Evolutionary conservation across 805 yeast species (phyloP), one percentile per base, ranked within the genome.

Genomic region (Dipodascopsis uninucleata): DNA sequence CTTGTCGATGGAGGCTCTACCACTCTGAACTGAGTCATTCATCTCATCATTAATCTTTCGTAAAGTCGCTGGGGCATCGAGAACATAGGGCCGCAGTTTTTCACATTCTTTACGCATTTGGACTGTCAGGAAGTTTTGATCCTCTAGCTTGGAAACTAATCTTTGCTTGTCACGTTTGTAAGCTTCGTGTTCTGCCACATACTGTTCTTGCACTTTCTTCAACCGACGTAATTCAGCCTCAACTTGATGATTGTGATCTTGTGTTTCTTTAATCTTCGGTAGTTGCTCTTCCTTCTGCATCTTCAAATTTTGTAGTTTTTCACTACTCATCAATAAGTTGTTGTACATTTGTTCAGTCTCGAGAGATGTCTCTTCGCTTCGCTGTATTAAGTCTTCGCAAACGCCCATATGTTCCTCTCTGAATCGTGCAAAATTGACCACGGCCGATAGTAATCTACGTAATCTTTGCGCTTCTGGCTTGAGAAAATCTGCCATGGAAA

Each of bases 381-480:
- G 68, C 59, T 71, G 66, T 23, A 82, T 77, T 21, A 83, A 67
- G 21, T 75, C 76, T 49, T 81, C 86, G 58, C 84, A 80, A 54
- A 82, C 88, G 20, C 70, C 72, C 61, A 81, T 75, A 47, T 84
- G 79, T 53, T 81, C 86, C 56, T 85, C 94, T 54, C 95, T 73
- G 58, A 84, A 87, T 45, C 90, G 68, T 1, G 94, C 94, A 70
- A 78, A 88, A 61, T 88, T 88, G 18, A 87, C 83, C 39, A 87
- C 79, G 0, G 93, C 93, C 60, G 95, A 85, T 22, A 87, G 63
- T 17, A 86, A 71, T 36, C 90, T 68, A 50, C 79, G 68, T 1
- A 78, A 71, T 46, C 95, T 69, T 29, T 62, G 64, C 0, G 84
- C 69, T n/a, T 87, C 95, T 0, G 96, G 96, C 53, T 78, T 79